Evolutionary conservation across 164 flowering plant genomes (phyloP), one percentile per base, ranked within the genome.

Genomic region (Tinospora cordifolia): DNA sequence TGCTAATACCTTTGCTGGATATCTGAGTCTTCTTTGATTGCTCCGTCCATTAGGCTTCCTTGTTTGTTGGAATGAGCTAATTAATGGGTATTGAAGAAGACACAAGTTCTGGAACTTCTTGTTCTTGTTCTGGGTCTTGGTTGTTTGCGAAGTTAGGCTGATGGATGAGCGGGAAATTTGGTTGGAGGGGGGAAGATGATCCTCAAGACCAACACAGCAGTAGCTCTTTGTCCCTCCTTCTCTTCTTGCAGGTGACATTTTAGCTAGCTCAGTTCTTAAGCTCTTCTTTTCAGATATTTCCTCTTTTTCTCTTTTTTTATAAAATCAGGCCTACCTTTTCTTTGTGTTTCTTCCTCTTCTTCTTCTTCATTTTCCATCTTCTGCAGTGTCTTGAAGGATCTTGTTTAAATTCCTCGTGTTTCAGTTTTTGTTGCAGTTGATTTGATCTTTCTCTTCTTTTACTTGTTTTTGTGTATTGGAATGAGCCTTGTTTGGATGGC

Each of bases 111-210:
- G 81, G 71, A 34, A 38, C 58, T 30, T 64, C 21, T 11, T 49
- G 6, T 69, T 12, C 36, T 62, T 12, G 22, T 47, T 67, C 15
- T 26, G 19, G 51, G 46, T 47, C 9, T 15, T 36, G 40, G 26
- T 59, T 69, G 5, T 67, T 64, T 27, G 40, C 8, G 27, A 69
- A 36, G 27, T 49, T 46, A 44, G 69, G 64, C 77, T 40, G 71
- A 77, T 84, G 81, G 84, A 71, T 79, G 79, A 71, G 22, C 60
- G 30, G 22, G 57, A 69, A n/a, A 3, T n/a, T 66, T 69, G 12
- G 68, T 64, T 46, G 64, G 65, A 57, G 69, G 63, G 68, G 68
- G 57, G 79, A 78, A 72, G 73, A 74, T 81, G 77, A 68, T 80
- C 72, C 73, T 75, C 76, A 81, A 83, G 3, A 30, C 34, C 74